phyloP scores from a whole-genome alignment of 23 red algal species.

The Gracilaria gracilis region DNA sequence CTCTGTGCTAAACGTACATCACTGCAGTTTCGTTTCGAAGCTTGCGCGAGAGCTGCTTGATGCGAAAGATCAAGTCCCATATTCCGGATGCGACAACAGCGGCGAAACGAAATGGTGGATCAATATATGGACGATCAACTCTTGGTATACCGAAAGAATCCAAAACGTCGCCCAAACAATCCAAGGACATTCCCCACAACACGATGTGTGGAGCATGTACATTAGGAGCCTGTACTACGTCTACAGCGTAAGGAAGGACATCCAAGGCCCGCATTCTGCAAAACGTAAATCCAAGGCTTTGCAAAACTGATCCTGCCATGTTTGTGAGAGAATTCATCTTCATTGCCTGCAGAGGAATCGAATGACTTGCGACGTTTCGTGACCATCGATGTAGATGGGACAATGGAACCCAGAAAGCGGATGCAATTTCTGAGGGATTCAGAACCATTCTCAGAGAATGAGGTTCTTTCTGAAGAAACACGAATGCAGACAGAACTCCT shows the following conservation, averaged over 20 bases:
- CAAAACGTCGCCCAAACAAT: constrained; percentile 58
- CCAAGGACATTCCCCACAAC: constrained; percentile 60
- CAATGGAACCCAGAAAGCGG: constrained; percentile 63
- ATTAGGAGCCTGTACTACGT: constrained; percentile 23
- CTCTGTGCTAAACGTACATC: not conserved
- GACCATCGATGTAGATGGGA: constrained; percentile 41
- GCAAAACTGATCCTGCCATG: not conserved
- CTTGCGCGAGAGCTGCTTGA: not conserved
- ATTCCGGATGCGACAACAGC: not conserved
- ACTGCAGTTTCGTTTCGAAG: constrained; percentile 48
- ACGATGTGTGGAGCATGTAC: not conserved
- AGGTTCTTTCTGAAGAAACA: constrained; percentile 49
- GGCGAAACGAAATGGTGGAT: constrained; percentile 18
- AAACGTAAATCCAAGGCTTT: constrained; percentile 4
- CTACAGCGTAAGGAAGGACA: constrained; percentile 38
- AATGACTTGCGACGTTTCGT: not conserved
- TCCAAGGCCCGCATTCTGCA: constrained; percentile 39
- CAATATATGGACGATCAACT: constrained; percentile 42
- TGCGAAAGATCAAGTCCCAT: constrained; percentile 2
- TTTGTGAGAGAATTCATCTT: not conserved
- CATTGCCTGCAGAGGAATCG: not conserved
- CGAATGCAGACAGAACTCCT: constrained; percentile 58
- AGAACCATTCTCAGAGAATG: not conserved
- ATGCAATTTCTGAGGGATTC: constrained; percentile 36
- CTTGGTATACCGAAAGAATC: constrained; percentile 40